Percentiles rank a stretch among this genome's conserved stretches.
Evolutionary conservation across 192 early-diverging fungal species (phyloP).

Genomic region (Entophlyctis luteolus): DNA sequence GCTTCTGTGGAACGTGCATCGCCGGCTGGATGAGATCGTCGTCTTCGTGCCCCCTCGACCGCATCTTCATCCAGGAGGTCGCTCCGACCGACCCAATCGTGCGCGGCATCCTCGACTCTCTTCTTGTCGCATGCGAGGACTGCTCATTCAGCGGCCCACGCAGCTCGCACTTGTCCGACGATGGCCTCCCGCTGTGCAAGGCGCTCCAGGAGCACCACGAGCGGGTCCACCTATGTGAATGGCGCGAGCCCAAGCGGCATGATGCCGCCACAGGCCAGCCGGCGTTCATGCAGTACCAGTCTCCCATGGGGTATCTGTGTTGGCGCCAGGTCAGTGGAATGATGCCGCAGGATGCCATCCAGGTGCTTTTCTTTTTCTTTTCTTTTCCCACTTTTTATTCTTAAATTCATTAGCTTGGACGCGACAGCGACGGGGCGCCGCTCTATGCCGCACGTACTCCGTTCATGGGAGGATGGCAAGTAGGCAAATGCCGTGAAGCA

Average conservation of each 20-base stretch:
- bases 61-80: not conserved
- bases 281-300: not conserved
- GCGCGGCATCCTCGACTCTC: not conserved
- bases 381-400: no score
- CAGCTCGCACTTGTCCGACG: no score
- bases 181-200: no score
- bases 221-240: no score
- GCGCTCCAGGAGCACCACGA: no score
- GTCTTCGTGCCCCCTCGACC: not conserved
- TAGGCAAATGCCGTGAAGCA: constrained; percentile 26
- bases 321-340: not conserved
- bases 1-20: not conserved
- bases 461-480: constrained; percentile 32
- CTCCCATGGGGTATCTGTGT: not conserved
- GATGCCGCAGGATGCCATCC: not conserved
- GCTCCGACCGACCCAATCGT: not conserved
- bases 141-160: no score
- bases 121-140: no score
- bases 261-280: not conserved
- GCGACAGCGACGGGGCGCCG: constrained; percentile 55
- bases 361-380: no score
- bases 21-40: not conserved
- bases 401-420: constrained; percentile 45
- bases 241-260: not conserved
- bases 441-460: constrained; percentile 56